These are phyloP conservation scores for Claviceps pusilla DNA, from an alignment of 2,329 filamentous ascomycete genomes.

Conservation along the genomic window DNA sequence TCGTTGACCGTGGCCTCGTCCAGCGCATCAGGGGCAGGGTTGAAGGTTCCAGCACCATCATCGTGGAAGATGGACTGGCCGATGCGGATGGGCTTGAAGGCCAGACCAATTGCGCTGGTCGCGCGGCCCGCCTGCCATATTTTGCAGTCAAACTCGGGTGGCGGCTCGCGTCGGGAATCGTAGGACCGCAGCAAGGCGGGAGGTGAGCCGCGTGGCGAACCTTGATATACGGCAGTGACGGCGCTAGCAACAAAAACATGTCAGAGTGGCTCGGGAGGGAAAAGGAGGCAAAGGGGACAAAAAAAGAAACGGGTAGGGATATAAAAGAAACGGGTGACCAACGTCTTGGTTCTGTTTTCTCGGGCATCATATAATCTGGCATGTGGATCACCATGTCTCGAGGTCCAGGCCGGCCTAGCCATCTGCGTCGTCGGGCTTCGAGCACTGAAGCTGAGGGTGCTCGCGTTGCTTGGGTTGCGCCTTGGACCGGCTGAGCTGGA, in stretches of 20 bases:
- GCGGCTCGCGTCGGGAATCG: constrained; percentile 80
- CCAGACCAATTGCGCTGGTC: constrained; percentile 79
- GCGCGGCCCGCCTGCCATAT: constrained; percentile 96
- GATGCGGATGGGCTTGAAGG: constrained; percentile 90
- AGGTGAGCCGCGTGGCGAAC: constrained; percentile 51
- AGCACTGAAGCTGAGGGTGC: constrained; percentile 65
- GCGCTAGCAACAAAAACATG: constrained; percentile 37
- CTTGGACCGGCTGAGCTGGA: constrained; percentile 32
- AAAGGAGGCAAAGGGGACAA: not conserved
- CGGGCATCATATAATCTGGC: constrained; percentile 76
- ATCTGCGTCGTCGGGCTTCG: constrained; percentile 44
- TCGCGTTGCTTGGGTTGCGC: constrained; percentile 64
- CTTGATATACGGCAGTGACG: constrained; percentile 82
- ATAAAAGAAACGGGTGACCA: constrained; percentile 22
- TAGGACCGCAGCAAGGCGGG: constrained; percentile 78
- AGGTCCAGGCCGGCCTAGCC: constrained; percentile 34
- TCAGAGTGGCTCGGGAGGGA: not conserved
- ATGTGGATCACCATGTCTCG: constrained; percentile 65
- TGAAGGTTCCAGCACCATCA: constrained; percentile 82
- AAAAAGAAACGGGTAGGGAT: not conserved
- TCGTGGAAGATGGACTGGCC: constrained; percentile 91
- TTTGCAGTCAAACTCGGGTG: constrained; percentile 82
- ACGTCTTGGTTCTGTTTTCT: constrained; percentile 83
- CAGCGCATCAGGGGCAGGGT: constrained; percentile 69
- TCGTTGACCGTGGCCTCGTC: constrained; percentile 88